Evolutionary conservation across 176 grass and related monocot genomes (phyloP).

Genomic region (Cenchrus americanus): DNA sequence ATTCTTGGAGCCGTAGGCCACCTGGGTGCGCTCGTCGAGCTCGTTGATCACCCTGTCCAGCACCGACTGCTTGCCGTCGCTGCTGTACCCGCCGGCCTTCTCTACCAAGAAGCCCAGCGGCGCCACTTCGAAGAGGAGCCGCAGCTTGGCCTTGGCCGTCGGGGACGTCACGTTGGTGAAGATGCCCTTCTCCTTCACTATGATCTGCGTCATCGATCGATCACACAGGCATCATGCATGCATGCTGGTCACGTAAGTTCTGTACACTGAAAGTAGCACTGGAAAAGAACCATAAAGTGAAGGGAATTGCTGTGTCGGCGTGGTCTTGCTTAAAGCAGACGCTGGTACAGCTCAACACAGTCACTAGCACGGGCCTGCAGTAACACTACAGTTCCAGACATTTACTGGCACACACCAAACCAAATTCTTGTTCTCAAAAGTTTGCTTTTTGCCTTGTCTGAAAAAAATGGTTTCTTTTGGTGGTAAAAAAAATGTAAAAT

Average conservation of each 20-base stretch:
- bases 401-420: slow-evolving; percentile 31
- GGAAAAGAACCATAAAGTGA: neutral
- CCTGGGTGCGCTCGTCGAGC: slow-evolving; percentile 82
- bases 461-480: slow-evolving; percentile 13
- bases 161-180: slow-evolving; percentile 97
- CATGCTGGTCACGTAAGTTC: slow-evolving; percentile 16
- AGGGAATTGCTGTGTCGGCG: slow-evolving; percentile 17
- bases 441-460: slow-evolving; percentile 34
- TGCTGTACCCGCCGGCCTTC: slow-evolving; percentile 96
- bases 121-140: slow-evolving; percentile 94
- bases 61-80: slow-evolving; percentile 88
- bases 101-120: slow-evolving; percentile 85
- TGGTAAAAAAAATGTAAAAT: slow-evolving; percentile 10
- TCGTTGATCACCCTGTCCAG: slow-evolving; percentile 77
- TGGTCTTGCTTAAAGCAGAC: slow-evolving; percentile 54
- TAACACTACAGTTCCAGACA: slow-evolving; percentile 33
- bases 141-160: slow-evolving; percentile 81
- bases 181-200: slow-evolving; percentile 98
- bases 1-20: slow-evolving; percentile 94
- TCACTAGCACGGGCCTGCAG: slow-evolving; percentile 25
- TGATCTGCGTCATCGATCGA: slow-evolving; percentile 67
- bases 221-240: slow-evolving; percentile 27
- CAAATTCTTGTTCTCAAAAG: slow-evolving; percentile 41
- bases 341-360: slow-evolving; percentile 11
- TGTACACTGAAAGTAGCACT: neutral